phyloP scores from a whole-genome alignment of 2,329 filamentous ascomycete species.

The Pezizomycotina sp. region DNA sequence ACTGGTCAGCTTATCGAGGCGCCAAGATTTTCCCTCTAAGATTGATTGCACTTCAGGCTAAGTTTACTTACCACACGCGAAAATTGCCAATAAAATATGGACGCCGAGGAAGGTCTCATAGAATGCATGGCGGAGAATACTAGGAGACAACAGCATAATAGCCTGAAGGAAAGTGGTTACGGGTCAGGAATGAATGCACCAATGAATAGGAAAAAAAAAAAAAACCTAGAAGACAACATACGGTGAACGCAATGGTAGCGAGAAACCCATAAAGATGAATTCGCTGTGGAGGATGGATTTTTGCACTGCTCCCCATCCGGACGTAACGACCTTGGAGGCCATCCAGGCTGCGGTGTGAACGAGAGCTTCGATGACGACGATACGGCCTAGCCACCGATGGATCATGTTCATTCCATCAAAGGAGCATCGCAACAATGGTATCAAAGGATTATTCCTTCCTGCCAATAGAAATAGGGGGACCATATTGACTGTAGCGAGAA shows the following conservation, averaged over 20 bases:
- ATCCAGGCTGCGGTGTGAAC: conserved; percentile 49
- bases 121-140: conserved; percentile 56
- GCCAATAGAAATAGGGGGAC: conserved; percentile 58
- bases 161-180: too few species aligned
- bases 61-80: conserved; percentile 42
- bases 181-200: conserved; percentile 15
- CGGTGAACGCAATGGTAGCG: conserved; percentile 36
- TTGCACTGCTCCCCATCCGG: conserved; percentile 36
- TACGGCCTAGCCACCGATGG: conserved; percentile 65
- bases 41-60: too few species aligned
- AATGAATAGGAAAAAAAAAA: background rate
- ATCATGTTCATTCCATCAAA: conserved; percentile 73
- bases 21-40: too few species aligned
- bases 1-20: too few species aligned
- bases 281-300: conserved; percentile 30
- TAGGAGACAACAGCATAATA: too few species aligned
- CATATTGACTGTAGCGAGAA: conserved; percentile 61
- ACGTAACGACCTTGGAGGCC: conserved; percentile 27
- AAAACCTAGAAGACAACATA: background rate
- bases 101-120: conserved; percentile 63
- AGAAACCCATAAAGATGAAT: conserved; percentile 45
- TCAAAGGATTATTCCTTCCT: conserved; percentile 62
- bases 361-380: conserved; percentile 53
- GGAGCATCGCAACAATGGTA: conserved; percentile 52
- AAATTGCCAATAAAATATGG: conserved; percentile 48